A percentile compares a stretch with the other conserved stretches of the same genome.
Evolutionary conservation across 176 grass and related monocot species (phyloP).

Genomic region (Zea luxurians): DNA sequence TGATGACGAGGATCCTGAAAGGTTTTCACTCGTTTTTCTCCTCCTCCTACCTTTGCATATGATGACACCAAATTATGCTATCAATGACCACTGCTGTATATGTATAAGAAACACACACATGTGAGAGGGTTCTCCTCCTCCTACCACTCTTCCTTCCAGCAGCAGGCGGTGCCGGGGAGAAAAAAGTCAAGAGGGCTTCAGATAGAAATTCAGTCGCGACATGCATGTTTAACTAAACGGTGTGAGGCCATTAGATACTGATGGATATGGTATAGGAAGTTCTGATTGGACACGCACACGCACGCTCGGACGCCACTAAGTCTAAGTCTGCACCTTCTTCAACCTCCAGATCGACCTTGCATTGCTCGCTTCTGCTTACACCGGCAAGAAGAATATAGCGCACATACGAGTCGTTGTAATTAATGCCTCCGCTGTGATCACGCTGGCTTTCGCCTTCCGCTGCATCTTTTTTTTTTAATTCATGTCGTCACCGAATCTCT

Average conservation of each 20-base stretch:
- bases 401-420: not conserved
- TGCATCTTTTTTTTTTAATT: not conserved
- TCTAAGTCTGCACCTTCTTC: not conserved
- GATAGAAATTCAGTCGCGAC: not conserved
- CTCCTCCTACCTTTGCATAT: not conserved
- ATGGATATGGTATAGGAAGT: not conserved
- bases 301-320: slow-evolving; percentile 10
- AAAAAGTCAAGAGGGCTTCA: not conserved
- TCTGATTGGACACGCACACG: not conserved
- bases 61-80: not conserved
- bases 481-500: not conserved
- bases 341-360: not conserved
- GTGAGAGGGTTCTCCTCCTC: not conserved
- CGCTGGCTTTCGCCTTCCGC: slow-evolving; percentile 1
- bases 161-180: not conserved
- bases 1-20: not conserved
- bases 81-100: not conserved
- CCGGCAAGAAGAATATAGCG: not conserved
- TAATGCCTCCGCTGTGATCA: slow-evolving; percentile 14
- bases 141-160: not conserved
- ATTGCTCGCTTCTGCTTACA: not conserved
- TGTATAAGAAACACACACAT: not conserved
- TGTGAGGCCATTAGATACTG: slow-evolving; percentile 2
- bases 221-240: not conserved
- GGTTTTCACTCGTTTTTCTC: not conserved